Conservation (phyloP, 2,329 filamentous ascomycete species). For the Aspergillus latus region DNA sequence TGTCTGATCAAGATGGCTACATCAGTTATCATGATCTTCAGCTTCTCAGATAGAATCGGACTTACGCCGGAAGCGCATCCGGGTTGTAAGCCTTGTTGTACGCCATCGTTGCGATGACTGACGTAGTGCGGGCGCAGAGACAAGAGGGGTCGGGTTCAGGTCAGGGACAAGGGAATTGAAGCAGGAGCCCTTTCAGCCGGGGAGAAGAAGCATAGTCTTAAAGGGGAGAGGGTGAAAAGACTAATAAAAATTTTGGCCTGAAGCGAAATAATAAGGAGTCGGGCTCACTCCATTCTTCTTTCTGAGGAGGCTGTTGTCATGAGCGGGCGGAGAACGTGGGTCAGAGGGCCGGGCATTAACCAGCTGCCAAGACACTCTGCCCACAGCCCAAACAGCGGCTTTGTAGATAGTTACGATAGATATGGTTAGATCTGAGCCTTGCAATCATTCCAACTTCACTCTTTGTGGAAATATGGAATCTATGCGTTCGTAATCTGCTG, state of each 20-base stretch:
- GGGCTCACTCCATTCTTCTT: conserved; percentile 14
- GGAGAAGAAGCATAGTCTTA: conserved; percentile 1
- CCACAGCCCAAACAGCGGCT: neutral
- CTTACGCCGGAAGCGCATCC: conserved; percentile 88
- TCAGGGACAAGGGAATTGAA: neutral
- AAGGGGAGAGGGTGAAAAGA: conserved; percentile 2
- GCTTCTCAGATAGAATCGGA: conserved; percentile 16
- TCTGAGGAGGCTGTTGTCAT: conserved; percentile 13
- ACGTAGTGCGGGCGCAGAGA: conserved; percentile 24
- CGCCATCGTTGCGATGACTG: conserved; percentile 63
- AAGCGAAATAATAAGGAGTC: conserved; percentile 12
- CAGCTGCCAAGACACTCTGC: conserved; percentile 12
- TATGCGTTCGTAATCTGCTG: neutral
- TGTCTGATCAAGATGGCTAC: conserved; percentile 52
- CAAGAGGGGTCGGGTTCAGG: conserved; percentile 4
- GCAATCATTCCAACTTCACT: neutral
- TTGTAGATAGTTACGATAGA: conserved; percentile 4
- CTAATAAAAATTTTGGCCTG: neutral
- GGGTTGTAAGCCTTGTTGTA: conserved; percentile 94
- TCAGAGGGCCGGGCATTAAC: conserved; percentile 9
- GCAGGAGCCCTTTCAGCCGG: conserved; percentile 5
- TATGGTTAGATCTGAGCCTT: neutral
- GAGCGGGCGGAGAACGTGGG: conserved; percentile 17
- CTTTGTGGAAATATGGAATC: neutral
- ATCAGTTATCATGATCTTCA: conserved; percentile 12